phyloP scores from a whole-genome alignment of 331 rosid species.

The Arachis monticola region DNA sequence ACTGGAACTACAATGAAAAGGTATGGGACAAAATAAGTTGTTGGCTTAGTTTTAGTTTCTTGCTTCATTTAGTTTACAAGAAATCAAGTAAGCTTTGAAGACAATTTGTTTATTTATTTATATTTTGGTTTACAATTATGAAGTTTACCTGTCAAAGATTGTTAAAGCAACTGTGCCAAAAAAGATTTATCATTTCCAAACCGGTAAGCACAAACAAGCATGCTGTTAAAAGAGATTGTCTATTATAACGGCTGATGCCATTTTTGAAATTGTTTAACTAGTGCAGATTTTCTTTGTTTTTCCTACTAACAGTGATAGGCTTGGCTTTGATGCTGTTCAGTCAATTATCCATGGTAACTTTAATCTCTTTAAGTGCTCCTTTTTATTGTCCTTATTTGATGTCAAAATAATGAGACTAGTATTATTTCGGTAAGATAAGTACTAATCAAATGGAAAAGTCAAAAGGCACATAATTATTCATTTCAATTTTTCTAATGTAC shows the following conservation, averaged over 20 bases:
- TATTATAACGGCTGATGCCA: neutral
- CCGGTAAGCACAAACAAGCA: neutral
- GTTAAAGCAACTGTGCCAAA: neutral
- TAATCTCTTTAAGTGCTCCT: neutral
- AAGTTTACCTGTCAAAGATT: neutral
- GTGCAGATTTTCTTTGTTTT: neutral
- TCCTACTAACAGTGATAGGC: too few species aligned
- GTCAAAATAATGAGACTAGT: neutral
- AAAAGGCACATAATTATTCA: constrained; percentile 31
- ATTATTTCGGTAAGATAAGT: neutral
- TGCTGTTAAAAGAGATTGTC: neutral
- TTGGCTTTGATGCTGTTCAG: too few species aligned
- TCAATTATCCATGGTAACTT: neutral
- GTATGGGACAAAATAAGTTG: neutral
- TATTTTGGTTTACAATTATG: neutral
- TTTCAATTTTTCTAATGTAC: constrained; percentile 37
- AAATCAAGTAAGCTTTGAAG: neutral
- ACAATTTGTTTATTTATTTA: too few species aligned
- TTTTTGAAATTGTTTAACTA: neutral
- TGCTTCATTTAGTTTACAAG: neutral
- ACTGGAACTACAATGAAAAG: neutral
- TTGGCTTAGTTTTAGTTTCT: too few species aligned
- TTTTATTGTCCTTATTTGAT: neutral
- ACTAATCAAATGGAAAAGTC: neutral
- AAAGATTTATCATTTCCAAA: neutral